A percentile compares a stretch with the other conserved stretches of the same genome.
Evolutionary conservation across 2,329 filamentous ascomycete species (phyloP).

Genomic region (Cytospora chrysosperma): DNA sequence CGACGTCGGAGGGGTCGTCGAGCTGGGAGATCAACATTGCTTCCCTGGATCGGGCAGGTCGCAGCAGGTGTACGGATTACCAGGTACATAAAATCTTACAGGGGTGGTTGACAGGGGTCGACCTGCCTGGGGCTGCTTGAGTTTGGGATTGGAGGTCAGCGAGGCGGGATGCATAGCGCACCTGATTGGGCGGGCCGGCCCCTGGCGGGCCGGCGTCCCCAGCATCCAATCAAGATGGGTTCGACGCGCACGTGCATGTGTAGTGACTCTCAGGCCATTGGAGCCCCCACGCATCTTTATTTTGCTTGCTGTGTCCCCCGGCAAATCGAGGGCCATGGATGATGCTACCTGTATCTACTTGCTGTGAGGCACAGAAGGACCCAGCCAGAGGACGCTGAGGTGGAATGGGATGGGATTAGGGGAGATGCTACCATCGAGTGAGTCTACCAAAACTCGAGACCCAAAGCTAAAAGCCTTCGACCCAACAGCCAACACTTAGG

Average conservation of each 20-base stretch:
- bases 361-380: background rate
- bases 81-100: background rate
- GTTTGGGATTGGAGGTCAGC: constrained; percentile 9
- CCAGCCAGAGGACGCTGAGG: too few relatives aligned
- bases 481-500: constrained; percentile 14
- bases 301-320: too few relatives aligned
- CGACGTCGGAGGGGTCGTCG: background rate
- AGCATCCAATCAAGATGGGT: background rate
- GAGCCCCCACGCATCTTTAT: background rate
- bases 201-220: background rate
- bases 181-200: background rate
- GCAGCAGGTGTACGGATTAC: too few relatives aligned
- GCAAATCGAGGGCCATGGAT: too few relatives aligned
- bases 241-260: constrained; percentile 1
- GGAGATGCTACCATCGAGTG: background rate
- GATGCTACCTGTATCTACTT: too few relatives aligned
- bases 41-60: constrained; percentile 14
- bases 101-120: background rate
- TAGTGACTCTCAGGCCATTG: too few relatives aligned
- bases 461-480: background rate
- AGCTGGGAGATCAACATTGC: background rate
- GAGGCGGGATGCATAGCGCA: background rate
- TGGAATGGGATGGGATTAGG: background rate
- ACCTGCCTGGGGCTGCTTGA: background rate
- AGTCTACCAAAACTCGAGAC: background rate